Evolutionary conservation across 306 rosid species (phyloP).

Genomic region (Prunus fruticosa): DNA sequence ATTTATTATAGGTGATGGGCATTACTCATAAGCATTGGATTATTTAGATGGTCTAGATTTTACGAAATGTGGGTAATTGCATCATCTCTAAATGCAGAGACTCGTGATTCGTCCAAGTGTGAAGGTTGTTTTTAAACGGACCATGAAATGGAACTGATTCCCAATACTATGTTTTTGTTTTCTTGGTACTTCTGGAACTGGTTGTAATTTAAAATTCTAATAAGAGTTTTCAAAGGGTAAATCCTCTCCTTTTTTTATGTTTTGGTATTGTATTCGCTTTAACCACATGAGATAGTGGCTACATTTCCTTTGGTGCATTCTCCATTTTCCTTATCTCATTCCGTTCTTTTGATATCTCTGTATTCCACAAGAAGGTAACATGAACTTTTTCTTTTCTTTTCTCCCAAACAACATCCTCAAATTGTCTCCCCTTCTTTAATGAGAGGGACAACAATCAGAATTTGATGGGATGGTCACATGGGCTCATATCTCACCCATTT

Average conservation of each 20-base stretch:
- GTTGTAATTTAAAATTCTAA: no score
- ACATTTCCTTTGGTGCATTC: no score
- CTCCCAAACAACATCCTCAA: not conserved
- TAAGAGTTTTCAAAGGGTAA: no score
- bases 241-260: no score
- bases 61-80: no score
- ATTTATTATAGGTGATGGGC: no score
- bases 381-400: not conserved
- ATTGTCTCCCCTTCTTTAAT: not conserved
- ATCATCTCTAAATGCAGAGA: no score
- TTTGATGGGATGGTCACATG: constrained; percentile 2
- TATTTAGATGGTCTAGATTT: no score
- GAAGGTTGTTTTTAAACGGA: not conserved
- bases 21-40: no score
- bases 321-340: no score
- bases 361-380: not conserved
- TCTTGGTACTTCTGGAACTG: not conserved
- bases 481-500: not conserved
- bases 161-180: not conserved
- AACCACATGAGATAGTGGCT: no score
- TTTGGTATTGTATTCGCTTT: not conserved
- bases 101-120: no score
- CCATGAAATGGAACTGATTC: not conserved
- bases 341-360: not conserved
- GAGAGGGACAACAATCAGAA: not conserved